Evolutionary conservation across 2,329 filamentous ascomycete species (phyloP), one percentile per base, ranked within the genome.

Genomic region (Fusarium miscanthi): DNA sequence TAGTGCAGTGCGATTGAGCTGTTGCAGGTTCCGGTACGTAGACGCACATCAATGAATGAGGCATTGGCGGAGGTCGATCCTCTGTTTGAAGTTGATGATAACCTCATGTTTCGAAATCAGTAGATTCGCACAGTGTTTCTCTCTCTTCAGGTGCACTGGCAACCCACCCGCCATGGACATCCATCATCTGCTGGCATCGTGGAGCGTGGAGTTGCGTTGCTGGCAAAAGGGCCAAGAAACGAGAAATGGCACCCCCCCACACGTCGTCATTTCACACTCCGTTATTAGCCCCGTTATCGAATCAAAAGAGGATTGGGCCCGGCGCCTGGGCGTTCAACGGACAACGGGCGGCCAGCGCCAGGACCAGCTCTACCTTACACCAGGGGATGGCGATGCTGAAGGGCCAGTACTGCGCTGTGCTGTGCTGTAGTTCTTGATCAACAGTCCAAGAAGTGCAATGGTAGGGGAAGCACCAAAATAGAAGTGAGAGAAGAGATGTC

Each of bases 241-340:
- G 65, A 72, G 66, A 65, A 63, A 71, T 42, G 63, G 57, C 66
- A 70, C 69, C 72, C 75, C 75, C 75, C 75, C 75, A 76, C 75
- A 76, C 68, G 61, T 77, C 74, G 74, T 77, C 75, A 76, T 77
- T 77, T 76, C 72, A 73, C 63, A 69, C 57, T 68, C 74, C 74
- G 66, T 77, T 75, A 75, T 77, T 77, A 77, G 75, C 63, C 69
- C 67, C 63, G 66, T 74, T 75, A 64, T 72, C 75, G 72, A 77
- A 77, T 77, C 75, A 77, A 74, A 77, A 75, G 65, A 64, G 72
- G 73, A 46, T 66, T 72, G 53, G 60, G 42, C 21, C 38, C 51
- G 62, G 73, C 66, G 74, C 51, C 72, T 68, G 67, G 70, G 66
- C 66, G 68, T 74, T 76, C 63, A 72, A 76, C 69, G 63, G 66